Percentiles rank a stretch among this genome's conserved stretches.
phyloP scores from a whole-genome alignment of 257 asterid species.

The Gentiana dahurica region DNA sequence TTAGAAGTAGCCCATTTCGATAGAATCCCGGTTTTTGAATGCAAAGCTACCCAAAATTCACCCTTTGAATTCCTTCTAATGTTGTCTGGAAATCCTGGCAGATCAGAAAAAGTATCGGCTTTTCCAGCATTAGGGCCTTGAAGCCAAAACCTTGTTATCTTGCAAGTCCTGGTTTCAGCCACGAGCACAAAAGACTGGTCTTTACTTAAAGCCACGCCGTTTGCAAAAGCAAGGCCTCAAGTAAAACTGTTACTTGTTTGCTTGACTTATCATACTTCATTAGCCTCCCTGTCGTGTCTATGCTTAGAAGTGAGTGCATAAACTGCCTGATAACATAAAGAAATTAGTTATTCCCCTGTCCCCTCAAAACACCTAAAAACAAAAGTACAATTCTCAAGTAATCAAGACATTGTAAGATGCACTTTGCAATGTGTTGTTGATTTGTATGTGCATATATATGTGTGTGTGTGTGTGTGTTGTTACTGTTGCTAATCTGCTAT shows the following conservation, averaged over 20 bases:
- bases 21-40: conserved; percentile 29
- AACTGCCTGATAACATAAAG: conserved; percentile 28
- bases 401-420: no score
- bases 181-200: conserved; percentile 37
- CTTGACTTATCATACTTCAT: conserved; percentile 42
- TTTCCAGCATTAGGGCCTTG: conserved; percentile 45
- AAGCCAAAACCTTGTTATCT: conserved; percentile 39
- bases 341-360: no score
- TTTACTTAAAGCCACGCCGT: conserved; percentile 64
- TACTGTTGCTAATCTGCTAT: no score
- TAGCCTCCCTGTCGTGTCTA: conserved; percentile 55
- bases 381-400: no score
- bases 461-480: no score
- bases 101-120: conserved; percentile 28
- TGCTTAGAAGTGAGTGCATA: conserved; percentile 26
- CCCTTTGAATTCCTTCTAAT: conserved; percentile 48
- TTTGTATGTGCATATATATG: no score
- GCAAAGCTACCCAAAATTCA: conserved; percentile 68
- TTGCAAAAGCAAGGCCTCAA: conserved; percentile 52
- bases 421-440: no score
- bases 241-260: conserved; percentile 36
- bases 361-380: no score
- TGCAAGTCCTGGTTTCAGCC: conserved; percentile 30
- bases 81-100: conserved; percentile 68
- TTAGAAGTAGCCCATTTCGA: conserved; percentile 22